These are phyloP conservation scores for Penicillium silybi DNA, from an alignment of 495 filamentous ascomycete species.

Conservation along the genomic window DNA sequence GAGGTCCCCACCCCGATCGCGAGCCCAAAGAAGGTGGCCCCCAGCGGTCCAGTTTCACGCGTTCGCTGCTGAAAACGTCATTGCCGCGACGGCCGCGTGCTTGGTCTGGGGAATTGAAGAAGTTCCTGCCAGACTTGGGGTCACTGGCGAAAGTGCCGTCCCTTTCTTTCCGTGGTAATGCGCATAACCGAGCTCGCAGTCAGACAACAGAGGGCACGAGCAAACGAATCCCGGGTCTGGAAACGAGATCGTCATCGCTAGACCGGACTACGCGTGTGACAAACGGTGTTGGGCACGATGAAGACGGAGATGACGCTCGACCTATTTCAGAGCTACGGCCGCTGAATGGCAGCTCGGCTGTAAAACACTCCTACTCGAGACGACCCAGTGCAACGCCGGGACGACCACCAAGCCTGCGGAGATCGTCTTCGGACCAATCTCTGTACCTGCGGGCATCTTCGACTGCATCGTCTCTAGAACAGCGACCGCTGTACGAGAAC, in stretches of 20 bases:
- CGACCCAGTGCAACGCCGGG: slow-evolving; percentile 24
- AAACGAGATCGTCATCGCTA: slow-evolving; percentile 8
- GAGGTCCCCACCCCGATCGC: slow-evolving; percentile 17
- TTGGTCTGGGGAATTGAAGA: slow-evolving; percentile 42
- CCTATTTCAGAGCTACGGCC: slow-evolving; percentile 27
- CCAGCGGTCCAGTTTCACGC: slow-evolving; percentile 35
- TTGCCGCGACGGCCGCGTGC: slow-evolving; percentile 38
- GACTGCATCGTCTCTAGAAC: slow-evolving; percentile 74
- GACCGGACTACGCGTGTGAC: slow-evolving; percentile 2
- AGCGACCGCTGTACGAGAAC: slow-evolving; percentile 79
- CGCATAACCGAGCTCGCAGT: slow-evolving; percentile 27
- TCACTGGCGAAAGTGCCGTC: slow-evolving; percentile 47
- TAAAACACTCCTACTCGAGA: slow-evolving; percentile 33
- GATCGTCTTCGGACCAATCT: slow-evolving; percentile 72
- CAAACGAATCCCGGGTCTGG: background rate
- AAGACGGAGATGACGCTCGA: slow-evolving; percentile 19
- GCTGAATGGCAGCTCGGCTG: slow-evolving; percentile 26
- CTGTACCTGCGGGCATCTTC: slow-evolving; percentile 63
- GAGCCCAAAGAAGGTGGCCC: slow-evolving; percentile 11
- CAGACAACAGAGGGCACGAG: slow-evolving; percentile 19
- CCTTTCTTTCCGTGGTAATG: slow-evolving; percentile 37
- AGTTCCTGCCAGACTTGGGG: slow-evolving; percentile 40
- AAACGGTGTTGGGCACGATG: slow-evolving; percentile 2
- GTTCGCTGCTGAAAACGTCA: slow-evolving; percentile 36
- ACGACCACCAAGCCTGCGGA: slow-evolving; percentile 45